Conservation (phyloP, 2,329 filamentous ascomycete species). For the Cadophora malorum region DNA sequence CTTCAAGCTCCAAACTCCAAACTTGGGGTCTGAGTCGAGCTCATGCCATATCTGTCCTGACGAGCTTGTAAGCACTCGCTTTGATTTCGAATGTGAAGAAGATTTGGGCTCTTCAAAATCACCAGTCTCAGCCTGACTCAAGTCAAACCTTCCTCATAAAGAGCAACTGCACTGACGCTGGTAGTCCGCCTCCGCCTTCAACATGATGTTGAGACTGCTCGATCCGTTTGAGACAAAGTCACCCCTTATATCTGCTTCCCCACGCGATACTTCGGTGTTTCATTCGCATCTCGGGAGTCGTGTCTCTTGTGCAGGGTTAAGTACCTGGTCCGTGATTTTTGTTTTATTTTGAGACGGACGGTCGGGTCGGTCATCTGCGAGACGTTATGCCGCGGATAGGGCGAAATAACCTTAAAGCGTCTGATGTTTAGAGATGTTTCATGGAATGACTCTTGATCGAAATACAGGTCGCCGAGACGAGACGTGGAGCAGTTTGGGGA, state of each 20-base stretch:
- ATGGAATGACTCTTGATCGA: neutral
- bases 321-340: neutral
- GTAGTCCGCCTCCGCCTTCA: neutral
- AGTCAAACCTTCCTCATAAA: constrained; percentile 8
- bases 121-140: neutral
- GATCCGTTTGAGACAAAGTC: constrained; percentile 14
- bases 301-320: neutral
- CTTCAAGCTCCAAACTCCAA: neutral
- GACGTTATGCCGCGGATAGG: neutral
- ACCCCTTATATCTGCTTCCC: constrained; percentile 13
- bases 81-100: neutral
- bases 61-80: neutral
- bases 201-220: neutral
- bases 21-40: neutral
- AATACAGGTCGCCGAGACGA: neutral
- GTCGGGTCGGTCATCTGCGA: constrained; percentile 11
- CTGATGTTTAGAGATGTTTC: constrained; percentile 12
- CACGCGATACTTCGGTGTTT: neutral
- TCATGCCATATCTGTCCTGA: constrained; percentile 12
- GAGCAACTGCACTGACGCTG: neutral
- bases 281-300: neutral
- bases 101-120: neutral
- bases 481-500: neutral
- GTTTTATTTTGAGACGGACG: neutral
- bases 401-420: constrained; percentile 4